Conservation (phyloP, 495 filamentous ascomycete genomes). For the Daldinia loculata region DNA sequence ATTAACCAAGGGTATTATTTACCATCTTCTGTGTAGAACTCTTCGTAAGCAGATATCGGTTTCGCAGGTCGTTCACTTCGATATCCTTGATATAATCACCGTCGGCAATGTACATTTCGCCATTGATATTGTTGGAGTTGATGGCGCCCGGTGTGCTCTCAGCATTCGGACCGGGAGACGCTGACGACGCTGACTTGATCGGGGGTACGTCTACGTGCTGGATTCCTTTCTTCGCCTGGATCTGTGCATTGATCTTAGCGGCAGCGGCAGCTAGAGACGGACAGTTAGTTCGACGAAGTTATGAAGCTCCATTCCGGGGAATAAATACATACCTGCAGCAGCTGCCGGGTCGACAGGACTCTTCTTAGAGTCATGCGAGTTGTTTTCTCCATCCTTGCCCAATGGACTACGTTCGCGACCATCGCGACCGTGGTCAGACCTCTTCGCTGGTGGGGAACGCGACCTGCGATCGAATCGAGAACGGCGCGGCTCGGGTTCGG, state of each 20-base stretch:
- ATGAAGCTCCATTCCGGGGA: not conserved
- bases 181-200: constrained; percentile 65
- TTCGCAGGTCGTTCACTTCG: constrained; percentile 97
- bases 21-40: constrained; percentile 99
- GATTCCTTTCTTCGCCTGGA: constrained; percentile 91
- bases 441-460: constrained; percentile 75
- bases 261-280: constrained; percentile 78
- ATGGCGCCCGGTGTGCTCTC: constrained; percentile 47
- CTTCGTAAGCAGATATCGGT: constrained; percentile 97
- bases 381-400: constrained; percentile 63
- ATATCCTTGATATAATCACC: constrained; percentile 98
- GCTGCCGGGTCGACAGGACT: constrained; percentile 76
- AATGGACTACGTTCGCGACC: constrained; percentile 84
- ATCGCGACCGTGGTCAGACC: constrained; percentile 67
- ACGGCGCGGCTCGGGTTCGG: constrained; percentile 76
- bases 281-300: constrained; percentile 33
- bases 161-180: constrained; percentile 29
- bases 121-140: constrained; percentile 68
- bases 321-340: constrained; percentile 72
- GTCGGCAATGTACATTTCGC: constrained; percentile 91
- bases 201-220: constrained; percentile 95
- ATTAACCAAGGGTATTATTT: constrained; percentile 77
- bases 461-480: constrained; percentile 89
- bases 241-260: constrained; percentile 90
- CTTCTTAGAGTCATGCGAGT: constrained; percentile 57